Base-by-base conservation (phyloP, 306 rosid species). In the Rosa multiflora region DNA sequence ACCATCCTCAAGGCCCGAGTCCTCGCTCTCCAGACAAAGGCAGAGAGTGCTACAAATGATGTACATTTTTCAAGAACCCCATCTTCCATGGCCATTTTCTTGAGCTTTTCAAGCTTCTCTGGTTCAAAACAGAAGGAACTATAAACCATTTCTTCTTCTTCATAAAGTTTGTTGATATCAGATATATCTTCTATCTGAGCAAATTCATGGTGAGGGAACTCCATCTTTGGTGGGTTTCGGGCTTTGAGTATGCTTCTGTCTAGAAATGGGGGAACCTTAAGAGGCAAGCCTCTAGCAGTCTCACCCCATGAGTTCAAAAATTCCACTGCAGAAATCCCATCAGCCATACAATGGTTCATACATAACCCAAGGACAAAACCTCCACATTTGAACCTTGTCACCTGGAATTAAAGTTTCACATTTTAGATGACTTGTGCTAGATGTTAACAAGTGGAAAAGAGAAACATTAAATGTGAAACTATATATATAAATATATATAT, bases 11-110 rank as follows among this genome's bases (percentile, higher is more conserved):
- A 62, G 3, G 99, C 87, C 72, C 49, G 73, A 3, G 92, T 92
- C 83, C 99, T 73, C 10, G 98, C 84, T 61, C 85, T 90, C 99
- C 99, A 93, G 0, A 95, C 97, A 80, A 95, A 93, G 18, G 78
- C 96, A 3, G 98, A 82, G 52, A 95, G 93, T 2, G 90, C 93
- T 80, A 88, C 91, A 52, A 93, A 95, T 40, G 86, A 82, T 0
- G 94, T 78, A 81, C 98, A 95, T 18, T 75, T 88, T 0, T 85
- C 67, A 14, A 95, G 55, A 73, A 73, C 82, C 43, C 96, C 91
- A 55, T 91, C 91, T 79, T 83, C 88, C 61, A 78, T 70, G 59
- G 87, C 97, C 6, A 42, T 87, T 74, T 85, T 87, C 84, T 92
- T 93, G 12, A 95, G 94, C 12, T 43, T 44, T 2, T 76, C 87